phyloP scores from a whole-genome alignment of 345 rosid species.

The Hypericum androsaemum region DNA sequence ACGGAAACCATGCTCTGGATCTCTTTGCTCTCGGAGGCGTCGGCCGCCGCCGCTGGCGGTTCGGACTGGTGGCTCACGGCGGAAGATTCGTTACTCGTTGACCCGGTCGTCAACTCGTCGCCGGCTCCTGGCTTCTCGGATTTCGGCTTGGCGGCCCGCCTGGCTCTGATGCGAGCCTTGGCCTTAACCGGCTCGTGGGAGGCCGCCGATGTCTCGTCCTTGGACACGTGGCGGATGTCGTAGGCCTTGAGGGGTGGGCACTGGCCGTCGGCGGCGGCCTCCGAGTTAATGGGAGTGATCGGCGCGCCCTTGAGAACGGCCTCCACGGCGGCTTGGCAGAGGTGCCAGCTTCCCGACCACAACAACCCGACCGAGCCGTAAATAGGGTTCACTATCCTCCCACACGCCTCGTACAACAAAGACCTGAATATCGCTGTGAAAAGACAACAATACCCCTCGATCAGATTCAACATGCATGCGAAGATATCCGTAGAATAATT shows the following conservation, averaged over 20 bases:
- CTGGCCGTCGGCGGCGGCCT: conserved; percentile 17
- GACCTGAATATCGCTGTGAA: conserved; percentile 17
- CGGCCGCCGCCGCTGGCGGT: no score
- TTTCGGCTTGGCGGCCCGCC: conserved; percentile 7
- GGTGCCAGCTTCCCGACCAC: conserved; percentile 21
- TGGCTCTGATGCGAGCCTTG: conserved; percentile 25
- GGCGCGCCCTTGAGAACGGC: conserved; percentile 41
- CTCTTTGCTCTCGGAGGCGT: conserved; percentile 10
- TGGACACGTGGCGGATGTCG: conserved; percentile 61
- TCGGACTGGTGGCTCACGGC: no score
- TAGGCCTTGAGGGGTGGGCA: conserved; percentile 30
- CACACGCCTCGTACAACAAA: conserved; percentile 19
- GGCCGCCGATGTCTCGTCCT: conserved; percentile 17
- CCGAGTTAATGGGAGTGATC: conserved; percentile 11
- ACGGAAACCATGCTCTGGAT: conserved; percentile 20
- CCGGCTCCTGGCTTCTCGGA: no score
- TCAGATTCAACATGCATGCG: no score
- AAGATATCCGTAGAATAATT: no score
- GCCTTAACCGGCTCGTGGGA: conserved; percentile 7
- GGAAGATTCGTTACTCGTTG: not conserved
- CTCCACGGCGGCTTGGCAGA: conserved; percentile 32
- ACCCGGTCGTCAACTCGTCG: conserved; percentile 1
- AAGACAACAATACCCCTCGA: no score
- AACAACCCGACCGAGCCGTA: conserved; percentile 17
- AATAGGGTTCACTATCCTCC: conserved; percentile 20